Percentiles rank a stretch among this genome's conserved stretches.
Evolutionary conservation across 306 rosid genomes (phyloP).

Genomic region (Prunus mira): DNA sequence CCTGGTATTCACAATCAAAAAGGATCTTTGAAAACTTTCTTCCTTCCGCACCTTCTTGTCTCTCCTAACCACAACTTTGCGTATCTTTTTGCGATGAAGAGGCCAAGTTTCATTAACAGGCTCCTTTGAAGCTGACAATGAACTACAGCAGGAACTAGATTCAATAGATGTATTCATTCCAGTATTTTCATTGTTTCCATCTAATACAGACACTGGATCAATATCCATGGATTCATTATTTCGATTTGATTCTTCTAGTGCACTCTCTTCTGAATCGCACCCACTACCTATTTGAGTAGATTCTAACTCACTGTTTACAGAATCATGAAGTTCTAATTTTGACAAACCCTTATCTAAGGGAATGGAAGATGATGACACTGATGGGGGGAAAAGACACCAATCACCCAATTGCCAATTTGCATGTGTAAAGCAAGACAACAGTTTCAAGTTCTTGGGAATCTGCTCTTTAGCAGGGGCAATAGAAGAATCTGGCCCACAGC

Average conservation of each 20-base stretch:
- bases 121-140: conserved; percentile 61
- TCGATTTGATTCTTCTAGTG: conserved; percentile 60
- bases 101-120: conserved; percentile 79
- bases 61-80: conserved; percentile 85
- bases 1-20: conserved; percentile 71
- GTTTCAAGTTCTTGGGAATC: conserved; percentile 78
- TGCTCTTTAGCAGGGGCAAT: conserved; percentile 94
- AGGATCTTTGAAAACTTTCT: conserved; percentile 87
- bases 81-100: conserved; percentile 87
- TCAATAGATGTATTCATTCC: conserved; percentile 45
- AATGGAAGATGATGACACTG: conserved; percentile 34
- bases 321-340: conserved; percentile 53
- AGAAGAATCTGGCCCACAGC: conserved; percentile 92
- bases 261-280: conserved; percentile 70
- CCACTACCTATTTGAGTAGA: conserved; percentile 61
- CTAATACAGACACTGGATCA: conserved; percentile 49
- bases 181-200: conserved; percentile 44
- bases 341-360: conserved; percentile 50
- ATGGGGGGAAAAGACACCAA: conserved; percentile 85
- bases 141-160: conserved; percentile 65
- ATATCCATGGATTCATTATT: conserved; percentile 61
- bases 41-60: conserved; percentile 87
- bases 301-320: conserved; percentile 53
- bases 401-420: conserved; percentile 98
- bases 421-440: conserved; percentile 86